These are phyloP conservation scores for Tetraselmis striata DNA, from an alignment of 139 green algal species.

Conservation along the genomic window DNA sequence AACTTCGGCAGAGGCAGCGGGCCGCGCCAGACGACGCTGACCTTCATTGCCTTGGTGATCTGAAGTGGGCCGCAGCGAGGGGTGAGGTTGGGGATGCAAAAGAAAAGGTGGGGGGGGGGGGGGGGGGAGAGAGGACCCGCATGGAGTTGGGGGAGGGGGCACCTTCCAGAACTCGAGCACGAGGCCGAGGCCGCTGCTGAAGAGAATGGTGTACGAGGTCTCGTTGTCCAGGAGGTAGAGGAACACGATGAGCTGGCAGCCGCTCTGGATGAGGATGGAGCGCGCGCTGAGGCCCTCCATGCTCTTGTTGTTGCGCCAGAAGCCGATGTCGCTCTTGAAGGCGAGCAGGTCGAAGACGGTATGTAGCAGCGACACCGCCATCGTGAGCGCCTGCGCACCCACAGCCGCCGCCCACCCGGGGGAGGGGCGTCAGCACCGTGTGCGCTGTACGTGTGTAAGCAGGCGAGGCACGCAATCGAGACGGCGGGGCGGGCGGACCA, in stretches of 20 bases:
- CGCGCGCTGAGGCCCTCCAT: slow-evolving; percentile 81
- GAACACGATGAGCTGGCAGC: slow-evolving; percentile 81
- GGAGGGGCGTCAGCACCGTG: too few relatives aligned
- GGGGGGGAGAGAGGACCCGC: too few relatives aligned
- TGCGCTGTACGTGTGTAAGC: too few relatives aligned
- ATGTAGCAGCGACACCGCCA: slow-evolving; percentile 84
- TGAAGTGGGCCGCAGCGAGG: too few relatives aligned
- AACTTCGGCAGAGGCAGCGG: slow-evolving; percentile 45
- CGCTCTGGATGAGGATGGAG: slow-evolving; percentile 84
- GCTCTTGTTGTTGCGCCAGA: slow-evolving; percentile 94
- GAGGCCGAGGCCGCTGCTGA: slow-evolving; percentile 64
- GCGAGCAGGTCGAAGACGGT: slow-evolving; percentile 91
- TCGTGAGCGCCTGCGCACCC: slow-evolving; percentile 59
- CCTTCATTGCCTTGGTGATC: slow-evolving; percentile 90
- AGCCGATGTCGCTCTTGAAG: slow-evolving; percentile 98
- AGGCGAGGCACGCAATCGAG: too few relatives aligned
- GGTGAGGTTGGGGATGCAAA: too few relatives aligned
- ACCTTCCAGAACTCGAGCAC: slow-evolving; percentile 98
- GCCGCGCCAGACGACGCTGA: slow-evolving; percentile 42
- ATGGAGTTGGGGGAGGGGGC: too few relatives aligned
- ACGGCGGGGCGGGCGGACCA: slow-evolving; percentile 38
- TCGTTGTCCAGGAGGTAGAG: slow-evolving; percentile 98
- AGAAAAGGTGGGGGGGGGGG: too few relatives aligned
- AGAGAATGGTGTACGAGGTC: slow-evolving; percentile 83
- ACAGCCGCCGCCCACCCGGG: too few relatives aligned